Evolutionary conservation across 768 basidiomycete species (phyloP), one percentile per base, ranked within the genome.

Genomic region (Tricholoma matsutake): DNA sequence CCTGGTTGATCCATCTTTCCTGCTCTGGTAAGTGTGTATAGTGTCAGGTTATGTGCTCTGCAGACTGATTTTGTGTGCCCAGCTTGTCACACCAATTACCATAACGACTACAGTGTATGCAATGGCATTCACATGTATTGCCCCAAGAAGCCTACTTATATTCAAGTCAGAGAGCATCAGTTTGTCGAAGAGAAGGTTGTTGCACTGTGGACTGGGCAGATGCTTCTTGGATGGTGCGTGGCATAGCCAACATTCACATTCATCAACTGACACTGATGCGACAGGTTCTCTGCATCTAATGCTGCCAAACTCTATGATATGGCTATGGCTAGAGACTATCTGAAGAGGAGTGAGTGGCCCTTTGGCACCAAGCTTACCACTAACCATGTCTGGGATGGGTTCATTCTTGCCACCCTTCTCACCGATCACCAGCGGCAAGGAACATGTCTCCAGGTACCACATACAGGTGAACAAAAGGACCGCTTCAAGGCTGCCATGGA

Each of bases 401-500:
- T 25, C 22, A 25, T 72, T 10, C 63, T 69, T 7, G 25, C 64
- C 6, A 58, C 68, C 1, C 65, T 74, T 2, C 67, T 76, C 9
- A 62, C 73, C 7, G 68, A 73, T 54, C 34, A 59, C 16, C 5
- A 62, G 1, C 52, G 45, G 0, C 62, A 58, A 1, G 49, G 45
- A 6, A 22, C 25, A 4, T 20, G 51, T 6, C 65, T 76, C 0
- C 31, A 25, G 1, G 22, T 25, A 25, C 22, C 3, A 3, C 22
- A 25, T 25, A 25, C 3, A 25, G 22, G 22, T 25, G 22, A 25
- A 25, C 22, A 25, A 3, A 25, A 25, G 22, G 22, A 25, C 22
- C 22, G 3, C 1, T 75, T 75, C 61, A 66, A 55, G 10, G 61
- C 25, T 0, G 70, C 68, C 2, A 74, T 74, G 64, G 41, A 61